phyloP scores from a whole-genome alignment of 306 rosid species.

The Dalbergia oliveri region DNA sequence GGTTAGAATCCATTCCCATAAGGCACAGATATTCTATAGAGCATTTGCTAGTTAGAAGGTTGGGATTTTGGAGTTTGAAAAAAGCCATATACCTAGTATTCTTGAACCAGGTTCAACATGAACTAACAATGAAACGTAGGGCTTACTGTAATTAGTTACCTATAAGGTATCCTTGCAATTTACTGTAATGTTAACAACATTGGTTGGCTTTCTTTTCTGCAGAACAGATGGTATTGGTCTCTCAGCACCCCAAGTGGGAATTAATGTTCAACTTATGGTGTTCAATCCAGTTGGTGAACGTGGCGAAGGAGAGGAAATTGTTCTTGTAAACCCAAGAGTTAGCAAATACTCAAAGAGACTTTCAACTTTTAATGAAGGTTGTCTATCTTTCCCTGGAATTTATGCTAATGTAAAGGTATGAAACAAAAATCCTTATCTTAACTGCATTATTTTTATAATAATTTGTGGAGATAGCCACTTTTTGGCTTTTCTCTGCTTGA shows the following conservation, averaged over 20 bases:
- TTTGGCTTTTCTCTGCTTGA: slow-evolving; percentile 3
- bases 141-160: slow-evolving; percentile 20
- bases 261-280: slow-evolving; percentile 93
- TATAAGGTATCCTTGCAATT: slow-evolving; percentile 48
- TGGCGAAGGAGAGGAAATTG: slow-evolving; percentile 93
- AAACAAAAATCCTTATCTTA: slow-evolving; percentile 15
- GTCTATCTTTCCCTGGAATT: slow-evolving; percentile 88
- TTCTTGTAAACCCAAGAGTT: slow-evolving; percentile 90
- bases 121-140: neutral
- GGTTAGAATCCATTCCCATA: no score
- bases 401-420: slow-evolving; percentile 76
- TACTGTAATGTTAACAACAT: slow-evolving; percentile 58
- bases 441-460: slow-evolving; percentile 17
- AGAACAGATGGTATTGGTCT: slow-evolving; percentile 99
- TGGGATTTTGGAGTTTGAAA: neutral
- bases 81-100: neutral
- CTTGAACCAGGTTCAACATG: slow-evolving; percentile 3
- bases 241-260: slow-evolving; percentile 95
- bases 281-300: slow-evolving; percentile 88
- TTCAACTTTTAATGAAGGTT: slow-evolving; percentile 74
- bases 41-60: neutral
- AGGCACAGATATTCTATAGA: no score
- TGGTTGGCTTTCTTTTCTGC: slow-evolving; percentile 63
- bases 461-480: slow-evolving; percentile 34
- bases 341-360: slow-evolving; percentile 76